phyloP scores from a whole-genome alignment of 805 yeast species.

The Teunomyces funiuensis region DNA sequence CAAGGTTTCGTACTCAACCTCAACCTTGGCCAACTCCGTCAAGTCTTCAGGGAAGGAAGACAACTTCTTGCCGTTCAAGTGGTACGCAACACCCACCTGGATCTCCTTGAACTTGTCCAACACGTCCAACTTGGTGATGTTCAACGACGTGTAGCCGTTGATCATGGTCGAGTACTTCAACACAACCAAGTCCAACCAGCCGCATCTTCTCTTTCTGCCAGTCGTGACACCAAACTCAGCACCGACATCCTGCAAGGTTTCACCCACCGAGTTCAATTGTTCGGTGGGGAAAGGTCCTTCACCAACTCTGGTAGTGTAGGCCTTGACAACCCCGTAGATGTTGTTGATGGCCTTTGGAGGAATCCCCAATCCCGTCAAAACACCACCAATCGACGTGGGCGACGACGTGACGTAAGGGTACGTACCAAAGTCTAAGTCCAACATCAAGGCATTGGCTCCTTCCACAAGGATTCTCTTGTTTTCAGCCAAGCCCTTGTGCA shows the following conservation, averaged over 20 bases:
- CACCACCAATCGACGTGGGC: slow-evolving; percentile 97
- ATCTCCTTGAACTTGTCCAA: slow-evolving; percentile 87
- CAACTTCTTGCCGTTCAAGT: slow-evolving; percentile 71
- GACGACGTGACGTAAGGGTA: slow-evolving; percentile 97
- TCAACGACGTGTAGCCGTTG: slow-evolving; percentile 92
- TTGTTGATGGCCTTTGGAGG: slow-evolving; percentile 85
- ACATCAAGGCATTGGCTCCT: slow-evolving; percentile 98
- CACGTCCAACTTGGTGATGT: slow-evolving; percentile 94
- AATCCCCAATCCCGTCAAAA: slow-evolving; percentile 91
- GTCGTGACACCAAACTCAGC: slow-evolving; percentile 98
- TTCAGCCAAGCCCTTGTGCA: slow-evolving; percentile 70
- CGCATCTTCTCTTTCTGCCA: slow-evolving; percentile 98
- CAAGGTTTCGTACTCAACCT: slow-evolving; percentile 84
- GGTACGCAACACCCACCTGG: slow-evolving; percentile 83
- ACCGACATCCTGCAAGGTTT: slow-evolving; percentile 84
- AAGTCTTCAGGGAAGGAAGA: slow-evolving; percentile 92
- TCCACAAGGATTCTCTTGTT: slow-evolving; percentile 90
- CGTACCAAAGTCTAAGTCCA: slow-evolving; percentile 96
- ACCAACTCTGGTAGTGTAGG: slow-evolving; percentile 98
- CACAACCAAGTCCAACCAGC: slow-evolving; percentile 97
- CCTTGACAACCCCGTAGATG: slow-evolving; percentile 95
- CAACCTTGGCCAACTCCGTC: slow-evolving; percentile 77
- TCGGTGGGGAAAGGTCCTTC: slow-evolving; percentile 99
- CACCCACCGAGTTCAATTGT: slow-evolving; percentile 86
- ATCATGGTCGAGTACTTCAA: slow-evolving; percentile 86